phyloP scores from a whole-genome alignment of 1,139 yeast genomes.

The Geotrichum citri-aurantii region DNA sequence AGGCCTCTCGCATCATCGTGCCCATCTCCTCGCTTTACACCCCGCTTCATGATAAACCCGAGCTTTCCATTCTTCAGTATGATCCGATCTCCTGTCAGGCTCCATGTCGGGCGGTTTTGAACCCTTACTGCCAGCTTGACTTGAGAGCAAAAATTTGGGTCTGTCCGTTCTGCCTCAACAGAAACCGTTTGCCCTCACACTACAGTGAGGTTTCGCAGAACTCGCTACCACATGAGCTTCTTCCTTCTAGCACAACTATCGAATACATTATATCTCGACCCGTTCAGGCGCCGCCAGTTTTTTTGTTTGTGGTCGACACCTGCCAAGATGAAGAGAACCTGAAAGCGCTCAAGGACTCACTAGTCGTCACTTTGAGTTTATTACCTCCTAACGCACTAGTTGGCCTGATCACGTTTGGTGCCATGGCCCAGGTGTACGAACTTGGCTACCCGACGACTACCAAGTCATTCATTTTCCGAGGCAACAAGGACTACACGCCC shows the following conservation, averaged over 20 bases:
- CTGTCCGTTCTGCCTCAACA: conserved; percentile 76
- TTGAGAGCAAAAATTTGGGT: conserved; percentile 78
- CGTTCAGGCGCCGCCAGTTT: conserved; percentile 87
- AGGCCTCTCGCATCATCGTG: conserved; percentile 86
- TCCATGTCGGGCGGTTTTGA: conserved; percentile 78
- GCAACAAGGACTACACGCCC: conserved; percentile 79
- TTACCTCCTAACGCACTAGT: conserved; percentile 92
- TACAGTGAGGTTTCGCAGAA: conserved; percentile 81
- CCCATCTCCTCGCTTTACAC: conserved; percentile 95
- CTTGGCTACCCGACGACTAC: conserved; percentile 71
- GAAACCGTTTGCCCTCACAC: conserved; percentile 86
- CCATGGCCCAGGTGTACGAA: conserved; percentile 93
- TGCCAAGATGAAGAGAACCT: conserved; percentile 94
- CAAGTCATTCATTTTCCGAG: conserved; percentile 85
- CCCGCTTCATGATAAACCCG: conserved; percentile 77
- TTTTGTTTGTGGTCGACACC: conserved; percentile 82
- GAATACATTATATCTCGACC: conserved; percentile 90
- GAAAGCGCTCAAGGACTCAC: conserved; percentile 80
- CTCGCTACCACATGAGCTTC: conserved; percentile 80
- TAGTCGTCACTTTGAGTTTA: conserved; percentile 71
- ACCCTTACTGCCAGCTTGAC: conserved; percentile 81
- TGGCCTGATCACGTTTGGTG: conserved; percentile 90
- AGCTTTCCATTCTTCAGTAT: conserved; percentile 73
- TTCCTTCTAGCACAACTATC: conserved; percentile 69
- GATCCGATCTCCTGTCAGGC: conserved; percentile 87